Evolutionary conservation across 306 rosid species (phyloP).

Genomic region (Mimosa bimucronata): DNA sequence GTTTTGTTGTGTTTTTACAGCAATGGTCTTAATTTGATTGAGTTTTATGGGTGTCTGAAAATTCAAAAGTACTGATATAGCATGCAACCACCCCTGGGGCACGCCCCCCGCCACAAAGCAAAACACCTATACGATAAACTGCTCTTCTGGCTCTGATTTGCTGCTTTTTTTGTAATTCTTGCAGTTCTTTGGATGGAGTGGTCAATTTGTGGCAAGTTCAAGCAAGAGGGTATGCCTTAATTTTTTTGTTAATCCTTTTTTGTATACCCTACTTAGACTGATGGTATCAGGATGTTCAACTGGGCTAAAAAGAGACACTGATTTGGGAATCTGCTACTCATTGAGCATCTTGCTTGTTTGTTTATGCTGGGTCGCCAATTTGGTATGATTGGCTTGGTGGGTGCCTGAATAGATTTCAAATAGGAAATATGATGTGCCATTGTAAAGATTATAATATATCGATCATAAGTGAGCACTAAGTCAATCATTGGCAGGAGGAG

Average conservation of each 20-base stretch:
- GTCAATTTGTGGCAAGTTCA: slow-evolving; percentile 81
- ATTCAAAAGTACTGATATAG: background rate
- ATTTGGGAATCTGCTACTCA: slow-evolving; percentile 6
- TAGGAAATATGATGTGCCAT: no score
- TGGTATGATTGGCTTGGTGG: no score
- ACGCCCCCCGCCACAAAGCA: no score
- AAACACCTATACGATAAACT: no score
- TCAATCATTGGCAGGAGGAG: no score
- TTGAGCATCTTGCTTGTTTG: slow-evolving; percentile 8
- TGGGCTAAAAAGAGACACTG: slow-evolving; percentile 4
- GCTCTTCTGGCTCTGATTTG: slow-evolving; percentile 33
- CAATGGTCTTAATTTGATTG: background rate
- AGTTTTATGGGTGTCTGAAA: slow-evolving; percentile 1
- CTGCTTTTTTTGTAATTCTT: slow-evolving; percentile 40
- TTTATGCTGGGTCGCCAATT: no score
- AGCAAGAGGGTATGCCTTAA: slow-evolving; percentile 56
- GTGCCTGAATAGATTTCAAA: no score
- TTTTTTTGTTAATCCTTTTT: background rate
- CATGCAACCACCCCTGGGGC: background rate
- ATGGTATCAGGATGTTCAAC: background rate
- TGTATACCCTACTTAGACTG: background rate
- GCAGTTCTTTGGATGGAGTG: slow-evolving; percentile 85
- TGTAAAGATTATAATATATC: no score
- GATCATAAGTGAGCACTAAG: no score
- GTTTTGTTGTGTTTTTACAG: background rate